Percentiles rank a stretch among this genome's conserved stretches.
These are phyloP conservation scores for Myriosclerotinia curreyana DNA, from an alignment of 2,329 filamentous ascomycete species.

Conservation along the genomic window DNA sequence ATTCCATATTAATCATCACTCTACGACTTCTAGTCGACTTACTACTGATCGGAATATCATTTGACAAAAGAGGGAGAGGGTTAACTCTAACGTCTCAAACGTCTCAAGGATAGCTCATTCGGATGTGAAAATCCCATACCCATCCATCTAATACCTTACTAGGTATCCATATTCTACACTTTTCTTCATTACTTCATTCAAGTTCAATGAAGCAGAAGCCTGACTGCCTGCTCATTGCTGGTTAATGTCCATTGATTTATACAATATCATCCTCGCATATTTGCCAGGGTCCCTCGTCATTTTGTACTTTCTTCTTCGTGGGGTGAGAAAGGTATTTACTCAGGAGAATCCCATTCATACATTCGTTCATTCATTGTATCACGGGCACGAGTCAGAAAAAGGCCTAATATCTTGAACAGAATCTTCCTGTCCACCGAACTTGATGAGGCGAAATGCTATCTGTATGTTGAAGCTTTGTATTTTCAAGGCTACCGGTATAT, in stretches of 20 bases:
- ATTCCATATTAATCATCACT: background rate
- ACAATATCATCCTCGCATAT: conserved; percentile 19
- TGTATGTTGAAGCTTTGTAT: conserved; percentile 10
- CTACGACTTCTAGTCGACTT: background rate
- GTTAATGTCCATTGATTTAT: conserved; percentile 13
- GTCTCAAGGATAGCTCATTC: conserved; percentile 5
- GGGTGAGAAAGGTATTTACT: conserved; percentile 17
- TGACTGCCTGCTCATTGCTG: conserved; percentile 1
- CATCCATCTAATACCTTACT: background rate
- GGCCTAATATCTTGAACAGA: conserved; percentile 1
- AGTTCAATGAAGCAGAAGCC: background rate
- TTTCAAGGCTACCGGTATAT: background rate
- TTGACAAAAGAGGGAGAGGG: conserved; percentile 19
- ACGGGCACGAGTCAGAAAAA: conserved; percentile 7
- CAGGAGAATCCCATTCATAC: conserved; percentile 9
- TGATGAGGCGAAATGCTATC: conserved; percentile 4
- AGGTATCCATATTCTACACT: conserved; percentile 11
- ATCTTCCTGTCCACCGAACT: background rate
- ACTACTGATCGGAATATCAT: conserved; percentile 24
- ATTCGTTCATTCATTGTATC: background rate
- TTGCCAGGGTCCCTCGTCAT: conserved; percentile 6
- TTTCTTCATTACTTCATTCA: conserved; percentile 1
- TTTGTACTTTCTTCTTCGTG: conserved; percentile 19
- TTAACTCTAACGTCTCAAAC: background rate
- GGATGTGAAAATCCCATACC: conserved; percentile 4